phyloP scores from a whole-genome alignment of 2,329 filamentous ascomycete species.

The Chaetomiaceae sp. region DNA sequence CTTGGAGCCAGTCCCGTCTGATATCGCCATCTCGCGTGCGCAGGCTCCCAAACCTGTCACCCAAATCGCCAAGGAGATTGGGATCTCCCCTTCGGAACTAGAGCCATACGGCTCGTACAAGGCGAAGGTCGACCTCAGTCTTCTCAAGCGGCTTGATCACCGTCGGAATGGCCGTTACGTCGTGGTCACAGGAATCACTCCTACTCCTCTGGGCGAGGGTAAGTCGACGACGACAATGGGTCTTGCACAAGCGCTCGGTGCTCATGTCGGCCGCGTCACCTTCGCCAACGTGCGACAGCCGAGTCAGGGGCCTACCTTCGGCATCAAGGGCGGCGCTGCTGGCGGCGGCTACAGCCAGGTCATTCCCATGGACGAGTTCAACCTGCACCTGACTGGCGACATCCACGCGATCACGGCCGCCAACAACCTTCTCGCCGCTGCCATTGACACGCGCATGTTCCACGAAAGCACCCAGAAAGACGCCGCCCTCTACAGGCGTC shows the following conservation, averaged over 20 bases:
- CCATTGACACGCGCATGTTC: slow-evolving; percentile 97
- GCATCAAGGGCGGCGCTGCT: slow-evolving; percentile 96
- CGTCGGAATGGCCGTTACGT: slow-evolving; percentile 86
- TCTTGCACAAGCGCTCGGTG: slow-evolving; percentile 84
- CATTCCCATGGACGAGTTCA: slow-evolving; percentile 99
- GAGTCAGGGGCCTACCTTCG: slow-evolving; percentile 94
- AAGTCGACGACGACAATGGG: slow-evolving; percentile 98
- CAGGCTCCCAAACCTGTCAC: slow-evolving; percentile 92
- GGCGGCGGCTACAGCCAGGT: slow-evolving; percentile 98
- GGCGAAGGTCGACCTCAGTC: slow-evolving; percentile 81
- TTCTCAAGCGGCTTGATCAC: slow-evolving; percentile 79
- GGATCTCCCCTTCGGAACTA: slow-evolving; percentile 80
- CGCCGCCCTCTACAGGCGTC: slow-evolving; percentile 73
- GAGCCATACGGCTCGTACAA: slow-evolving; percentile 95
- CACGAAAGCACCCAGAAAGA: slow-evolving; percentile 96
- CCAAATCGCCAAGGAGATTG: slow-evolving; percentile 74
- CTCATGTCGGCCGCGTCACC: slow-evolving; percentile 76
- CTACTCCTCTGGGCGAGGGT: slow-evolving; percentile 91
- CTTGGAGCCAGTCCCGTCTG: slow-evolving; percentile 78
- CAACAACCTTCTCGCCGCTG: slow-evolving; percentile 93
- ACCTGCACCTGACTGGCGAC: slow-evolving; percentile 93
- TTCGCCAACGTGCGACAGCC: slow-evolving; percentile 98
- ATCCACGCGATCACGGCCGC: slow-evolving; percentile 96
- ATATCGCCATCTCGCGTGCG: slow-evolving; percentile 83
- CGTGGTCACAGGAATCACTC: slow-evolving; percentile 91